Evolutionary conservation across 805 yeast species (phyloP).

Genomic region (Starmerella asiatica): DNA sequence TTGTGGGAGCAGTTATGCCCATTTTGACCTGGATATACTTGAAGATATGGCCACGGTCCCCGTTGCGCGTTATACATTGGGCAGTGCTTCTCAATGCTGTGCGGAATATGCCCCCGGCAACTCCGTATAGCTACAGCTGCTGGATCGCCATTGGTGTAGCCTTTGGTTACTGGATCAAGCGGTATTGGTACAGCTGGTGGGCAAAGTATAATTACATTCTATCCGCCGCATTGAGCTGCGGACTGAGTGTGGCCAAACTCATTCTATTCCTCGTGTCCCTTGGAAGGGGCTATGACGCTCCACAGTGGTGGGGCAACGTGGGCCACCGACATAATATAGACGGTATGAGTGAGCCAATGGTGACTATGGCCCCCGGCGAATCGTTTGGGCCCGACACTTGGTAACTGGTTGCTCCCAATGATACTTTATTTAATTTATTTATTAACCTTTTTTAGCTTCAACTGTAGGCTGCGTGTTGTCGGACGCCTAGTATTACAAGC

Average conservation of each 20-base stretch:
- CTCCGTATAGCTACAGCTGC: conserved; percentile 51
- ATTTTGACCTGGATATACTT: conserved; percentile 31
- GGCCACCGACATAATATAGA: conserved; percentile 32
- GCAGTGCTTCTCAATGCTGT: conserved; percentile 51
- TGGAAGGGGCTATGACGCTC: conserved; percentile 30
- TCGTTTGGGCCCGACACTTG: conserved; percentile 37
- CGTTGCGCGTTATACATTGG: conserved; percentile 40
- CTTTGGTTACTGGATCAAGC: conserved; percentile 46
- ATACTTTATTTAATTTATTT: too few species aligned
- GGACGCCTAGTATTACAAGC: too few species aligned
- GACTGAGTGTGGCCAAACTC: conserved; percentile 50
- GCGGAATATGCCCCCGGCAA: conserved; percentile 62
- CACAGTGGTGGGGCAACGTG: conserved; percentile 58
- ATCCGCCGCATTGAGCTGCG: conserved; percentile 53
- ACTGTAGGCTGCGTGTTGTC: too few species aligned
- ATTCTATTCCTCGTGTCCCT: conserved; percentile 42
- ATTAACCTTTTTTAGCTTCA: too few species aligned
- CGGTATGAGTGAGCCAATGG: conserved; percentile 25
- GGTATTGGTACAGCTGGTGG: conserved; percentile 56
- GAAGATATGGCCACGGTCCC: conserved; percentile 31
- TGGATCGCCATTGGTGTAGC: conserved; percentile 42
- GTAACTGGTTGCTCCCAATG: conserved; percentile 16
- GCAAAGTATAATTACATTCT: conserved; percentile 57
- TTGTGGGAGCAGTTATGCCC: conserved; percentile 41
- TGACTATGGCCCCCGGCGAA: conserved; percentile 30